Conservation (phyloP, 2,329 filamentous ascomycete genomes). For the Pezicula neosporulosa region DNA sequence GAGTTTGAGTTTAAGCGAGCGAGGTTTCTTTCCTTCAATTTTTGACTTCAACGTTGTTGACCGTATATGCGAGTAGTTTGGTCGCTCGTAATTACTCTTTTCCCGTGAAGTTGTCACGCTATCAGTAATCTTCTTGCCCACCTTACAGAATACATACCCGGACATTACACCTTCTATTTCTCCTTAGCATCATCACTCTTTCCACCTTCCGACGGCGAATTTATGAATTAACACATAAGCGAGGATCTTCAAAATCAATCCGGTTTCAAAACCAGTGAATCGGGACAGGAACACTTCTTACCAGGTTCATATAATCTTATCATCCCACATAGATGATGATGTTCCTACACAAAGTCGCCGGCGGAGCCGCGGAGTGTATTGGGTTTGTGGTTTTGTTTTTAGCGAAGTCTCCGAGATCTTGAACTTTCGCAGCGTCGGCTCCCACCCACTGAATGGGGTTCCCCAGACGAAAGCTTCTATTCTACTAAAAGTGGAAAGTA, state of each 20-base stretch:
- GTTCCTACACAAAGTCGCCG: background rate
- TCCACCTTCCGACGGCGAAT: background rate
- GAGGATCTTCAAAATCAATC: background rate
- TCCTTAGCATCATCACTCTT: background rate
- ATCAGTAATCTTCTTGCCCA: too few species aligned
- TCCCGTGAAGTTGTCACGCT: too few species aligned
- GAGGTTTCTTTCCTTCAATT: too few species aligned
- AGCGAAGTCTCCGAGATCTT: background rate
- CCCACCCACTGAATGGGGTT: background rate
- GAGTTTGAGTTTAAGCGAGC: too few species aligned
- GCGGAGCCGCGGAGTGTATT: background rate
- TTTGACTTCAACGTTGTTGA: too few species aligned
- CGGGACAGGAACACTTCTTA: background rate
- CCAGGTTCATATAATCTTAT: background rate
- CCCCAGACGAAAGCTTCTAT: background rate
- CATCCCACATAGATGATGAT: background rate
- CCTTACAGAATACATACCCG: too few species aligned
- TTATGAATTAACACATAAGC: background rate
- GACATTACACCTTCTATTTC: background rate
- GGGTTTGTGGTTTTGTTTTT: background rate
- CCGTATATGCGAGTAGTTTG: too few species aligned
- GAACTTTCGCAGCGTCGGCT: background rate
- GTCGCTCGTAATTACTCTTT: too few species aligned
- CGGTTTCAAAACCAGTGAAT: background rate
- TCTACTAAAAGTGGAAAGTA: background rate